Base-by-base conservation (phyloP, 2,329 filamentous ascomycete genomes). In the Curvularia eragrostidis region DNA sequence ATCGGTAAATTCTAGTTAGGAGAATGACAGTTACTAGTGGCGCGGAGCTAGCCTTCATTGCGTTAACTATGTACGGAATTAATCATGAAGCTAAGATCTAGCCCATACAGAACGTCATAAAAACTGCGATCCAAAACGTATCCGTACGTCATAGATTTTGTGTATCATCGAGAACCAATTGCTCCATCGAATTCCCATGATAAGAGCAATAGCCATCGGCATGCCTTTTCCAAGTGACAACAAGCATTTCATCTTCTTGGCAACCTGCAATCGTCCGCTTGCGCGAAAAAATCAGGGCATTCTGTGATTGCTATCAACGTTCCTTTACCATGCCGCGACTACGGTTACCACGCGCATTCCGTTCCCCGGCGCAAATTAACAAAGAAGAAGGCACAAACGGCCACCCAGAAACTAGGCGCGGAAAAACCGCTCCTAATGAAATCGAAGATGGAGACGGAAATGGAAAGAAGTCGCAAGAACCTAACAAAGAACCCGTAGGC, bases 401-500 rank as follows among this genome's bases (percentile, higher is more conserved):
- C 19, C 48, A 61, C 15, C 55, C 59, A 34, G 52, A 56, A 19
- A 56, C 59, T 4, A 48, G 30, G 23, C 50, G 52, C 19, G 52
- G 59, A n/a, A 56, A 59, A 46, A 48, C 49, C 2, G 42, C 54
- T 18, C 56, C 56, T 15, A 43, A 56, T 10, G 58, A 59, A 39
- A 38, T 52, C 5, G 61, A 64, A 26, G 49, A 53, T 48, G 61
- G 61, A 2, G 53, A 51, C 4, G 48, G 21, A 26, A 32, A 36
- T 5, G 39, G n/a, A 21, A 18, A 39, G 38, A 63, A 55, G 19
- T 44, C 51, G n/a, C 41, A 53, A 21, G 62, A 68, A 15, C 59
- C 59, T 9, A 59, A 70, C 23, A 70, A 71, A 15, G 44, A 68
- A 43, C 72, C 79, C 0, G 81, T 83, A 0, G 80, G 80, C 3